Percentiles rank a stretch among this genome's conserved stretches.
Evolutionary conservation across 208 protist genomes (phyloP).

Genomic region (Strigomonas galati): DNA sequence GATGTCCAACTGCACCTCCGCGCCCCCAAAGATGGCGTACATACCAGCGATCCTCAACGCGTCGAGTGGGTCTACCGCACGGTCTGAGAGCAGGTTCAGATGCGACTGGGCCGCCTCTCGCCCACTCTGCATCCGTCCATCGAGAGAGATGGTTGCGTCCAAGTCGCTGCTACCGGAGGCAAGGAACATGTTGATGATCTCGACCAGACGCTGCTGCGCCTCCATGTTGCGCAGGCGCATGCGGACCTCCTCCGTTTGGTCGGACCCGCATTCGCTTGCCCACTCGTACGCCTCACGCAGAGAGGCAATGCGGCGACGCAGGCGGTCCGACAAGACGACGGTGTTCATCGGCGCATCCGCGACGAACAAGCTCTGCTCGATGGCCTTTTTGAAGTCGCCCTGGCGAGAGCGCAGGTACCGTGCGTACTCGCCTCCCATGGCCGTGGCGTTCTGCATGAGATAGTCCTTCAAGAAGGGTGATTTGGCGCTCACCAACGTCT

Average conservation of each 20-base stretch:
- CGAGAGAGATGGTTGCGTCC: constrained; percentile 29
- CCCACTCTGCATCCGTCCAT: constrained; percentile 55
- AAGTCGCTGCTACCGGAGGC: constrained; percentile 46
- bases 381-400: constrained; percentile 59
- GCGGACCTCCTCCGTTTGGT: constrained; percentile 63
- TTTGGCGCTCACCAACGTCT: constrained; percentile 53
- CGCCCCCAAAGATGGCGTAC: constrained; percentile 75
- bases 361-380: constrained; percentile 69
- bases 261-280: constrained; percentile 56
- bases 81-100: constrained; percentile 52
- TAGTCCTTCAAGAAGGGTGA: constrained; percentile 77
- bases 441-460: constrained; percentile 51
- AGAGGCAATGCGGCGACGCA: constrained; percentile 65
- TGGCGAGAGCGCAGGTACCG: constrained; percentile 67
- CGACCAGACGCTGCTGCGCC: constrained; percentile 65
- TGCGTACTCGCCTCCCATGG: constrained; percentile 72
- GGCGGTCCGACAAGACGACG: constrained; percentile 64
- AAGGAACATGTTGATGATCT: constrained; percentile 60
- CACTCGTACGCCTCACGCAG: constrained; percentile 69
- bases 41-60: constrained; percentile 68
- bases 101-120: constrained; percentile 66
- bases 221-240: constrained; percentile 61
- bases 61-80: constrained; percentile 49
- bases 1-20: constrained; percentile 84
- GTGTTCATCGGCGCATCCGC: constrained; percentile 55